Base-by-base conservation (phyloP, 331 rosid species). In the Dryas integrifolia region DNA sequence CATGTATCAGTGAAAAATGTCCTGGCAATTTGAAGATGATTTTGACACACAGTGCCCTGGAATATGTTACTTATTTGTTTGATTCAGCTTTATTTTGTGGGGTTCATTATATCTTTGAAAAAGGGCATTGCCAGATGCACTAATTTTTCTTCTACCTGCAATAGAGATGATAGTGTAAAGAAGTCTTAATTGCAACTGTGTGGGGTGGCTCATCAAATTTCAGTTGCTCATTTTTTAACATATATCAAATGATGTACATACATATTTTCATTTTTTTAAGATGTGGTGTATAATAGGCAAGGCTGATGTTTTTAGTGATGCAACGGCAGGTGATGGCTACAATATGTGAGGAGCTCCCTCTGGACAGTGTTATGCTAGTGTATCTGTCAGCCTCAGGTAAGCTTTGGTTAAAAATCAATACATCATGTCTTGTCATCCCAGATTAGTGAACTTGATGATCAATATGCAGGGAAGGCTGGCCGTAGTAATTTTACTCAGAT, bases 381-480 rank as follows among this genome's bases (percentile, higher is more conserved):
- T 92, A 95, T 80, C 86, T 95, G 59, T 88, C 99, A 56, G 97
- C 97, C 73, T 86, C 99, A 92, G 99, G 99, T 95, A 72, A 69
- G 58, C 60, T 56, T 82, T 78, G 49, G 80, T 70, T 52, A 67
- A 64, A 68, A 58, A 45, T 73, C 61, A 78, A 64, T 50, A 67
- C 24, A 12, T 18, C 38, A 7, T 55, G 66, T 58, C 39, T 64
- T 78, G 66, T 76, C 74, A 46, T 81, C 58, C 48, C 58, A 60
- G 74, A 72, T 71, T 80, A 73, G 79, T 89, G 74, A 84, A 81
- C 71, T 71, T 67, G 43, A n/a, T 80, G 72, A 60, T 81, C 77
- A 57, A 62, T 73, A 44, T 74, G 81, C 97, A 95, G 98, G 98
- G 77, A 91, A 83, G 80, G 84, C 83, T 75, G 83, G 83, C 78